Conservation (phyloP, 441 rosid species). For the Erodium chrysanthum region DNA sequence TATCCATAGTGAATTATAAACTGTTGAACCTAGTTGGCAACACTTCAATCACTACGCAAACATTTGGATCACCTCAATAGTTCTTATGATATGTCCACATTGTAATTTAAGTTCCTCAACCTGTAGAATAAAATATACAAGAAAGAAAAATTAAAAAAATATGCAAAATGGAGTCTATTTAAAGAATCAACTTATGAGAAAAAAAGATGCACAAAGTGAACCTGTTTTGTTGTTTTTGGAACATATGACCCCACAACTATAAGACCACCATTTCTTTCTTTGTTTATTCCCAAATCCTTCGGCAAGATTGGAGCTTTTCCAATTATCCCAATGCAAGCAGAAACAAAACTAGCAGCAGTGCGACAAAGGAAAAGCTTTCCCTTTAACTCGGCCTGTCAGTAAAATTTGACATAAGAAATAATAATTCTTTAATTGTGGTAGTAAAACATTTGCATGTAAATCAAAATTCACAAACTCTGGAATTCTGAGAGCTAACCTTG, state of each 20-base stretch:
- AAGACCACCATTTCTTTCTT: constrained; percentile 60
- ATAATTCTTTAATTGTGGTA: constrained; percentile 9
- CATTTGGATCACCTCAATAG: constrained; percentile 53
- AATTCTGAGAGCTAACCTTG: constrained; percentile 39
- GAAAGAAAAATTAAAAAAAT: constrained; percentile 3
- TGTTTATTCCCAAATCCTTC: constrained; percentile 56
- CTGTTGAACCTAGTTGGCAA: background rate
- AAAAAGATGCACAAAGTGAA: constrained; percentile 16
- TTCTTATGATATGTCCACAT: constrained; percentile 46
- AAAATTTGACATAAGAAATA: constrained; percentile 15
- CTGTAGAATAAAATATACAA: constrained; percentile 25
- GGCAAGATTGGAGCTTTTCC: constrained; percentile 72
- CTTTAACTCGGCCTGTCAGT: constrained; percentile 77
- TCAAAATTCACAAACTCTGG: constrained; percentile 9
- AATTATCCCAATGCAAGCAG: constrained; percentile 73
- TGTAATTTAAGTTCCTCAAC: constrained; percentile 74
- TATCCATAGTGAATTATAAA: background rate
- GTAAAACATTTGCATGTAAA: constrained; percentile 9
- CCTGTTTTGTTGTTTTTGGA: constrained; percentile 96
- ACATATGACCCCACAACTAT: constrained; percentile 95
- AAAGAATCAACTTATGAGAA: background rate
- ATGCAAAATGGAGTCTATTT: constrained; percentile 6
- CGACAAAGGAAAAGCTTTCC: constrained; percentile 86
- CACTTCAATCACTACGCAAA: constrained; percentile 11
- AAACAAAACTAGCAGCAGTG: constrained; percentile 93